Percentiles rank a stretch among this genome's conserved stretches.
Conservation (phyloP, 768 basidiomycete genomes). For the Rhodocollybia butyracea region DNA sequence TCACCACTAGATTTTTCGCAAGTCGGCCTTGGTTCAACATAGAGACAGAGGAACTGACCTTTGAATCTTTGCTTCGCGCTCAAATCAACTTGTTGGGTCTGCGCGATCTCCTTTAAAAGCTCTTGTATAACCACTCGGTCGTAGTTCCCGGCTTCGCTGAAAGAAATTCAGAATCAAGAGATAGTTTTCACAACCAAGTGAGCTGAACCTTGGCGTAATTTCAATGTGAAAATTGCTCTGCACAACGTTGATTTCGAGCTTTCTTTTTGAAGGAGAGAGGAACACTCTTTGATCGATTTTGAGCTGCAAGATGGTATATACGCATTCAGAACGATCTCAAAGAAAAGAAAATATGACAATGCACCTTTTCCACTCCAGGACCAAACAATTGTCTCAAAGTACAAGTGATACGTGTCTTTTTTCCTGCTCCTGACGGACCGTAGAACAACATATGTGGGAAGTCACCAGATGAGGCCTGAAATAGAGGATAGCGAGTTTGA, state of each 20-base stretch:
- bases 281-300: slow-evolving; percentile 98
- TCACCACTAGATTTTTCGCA: slow-evolving; percentile 61
- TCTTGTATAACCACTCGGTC: slow-evolving; percentile 96
- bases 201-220: slow-evolving; percentile 85
- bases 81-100: slow-evolving; percentile 97
- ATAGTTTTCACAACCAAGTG: not conserved
- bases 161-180: not conserved
- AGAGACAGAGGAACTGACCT: slow-evolving; percentile 45
- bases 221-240: slow-evolving; percentile 98
- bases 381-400: slow-evolving; percentile 90
- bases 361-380: slow-evolving; percentile 86
- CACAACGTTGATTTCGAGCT: slow-evolving; percentile 94
- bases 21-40: not conserved
- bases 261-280: slow-evolving; percentile 88
- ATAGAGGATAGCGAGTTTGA: not conserved
- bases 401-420: slow-evolving; percentile 94
- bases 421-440: slow-evolving; percentile 94
- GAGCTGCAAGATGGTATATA: slow-evolving; percentile 52
- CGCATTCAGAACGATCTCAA: not conserved
- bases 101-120: slow-evolving; percentile 95
- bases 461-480: slow-evolving; percentile 82
- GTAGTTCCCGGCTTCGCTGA: slow-evolving; percentile 92
- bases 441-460: slow-evolving; percentile 99
- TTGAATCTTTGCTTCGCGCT: slow-evolving; percentile 96
- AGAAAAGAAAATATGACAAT: slow-evolving; percentile 13